Conservation (phyloP, 495 filamentous ascomycete species). For the Amphirosellinia nigrospora region DNA sequence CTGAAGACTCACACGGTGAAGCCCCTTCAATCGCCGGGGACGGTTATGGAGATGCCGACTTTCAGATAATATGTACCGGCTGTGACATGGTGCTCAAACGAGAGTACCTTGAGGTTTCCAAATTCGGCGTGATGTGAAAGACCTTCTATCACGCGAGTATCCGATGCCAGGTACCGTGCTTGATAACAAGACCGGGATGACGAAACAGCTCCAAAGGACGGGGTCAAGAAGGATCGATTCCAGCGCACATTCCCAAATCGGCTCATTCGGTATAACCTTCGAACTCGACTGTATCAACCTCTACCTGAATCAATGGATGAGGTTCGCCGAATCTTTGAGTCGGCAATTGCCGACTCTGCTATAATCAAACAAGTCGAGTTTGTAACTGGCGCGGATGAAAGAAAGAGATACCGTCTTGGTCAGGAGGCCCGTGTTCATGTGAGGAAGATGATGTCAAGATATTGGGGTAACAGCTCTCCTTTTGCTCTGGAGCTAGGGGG, state of each 20-base stretch:
- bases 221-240: constrained; percentile 22
- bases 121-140: constrained; percentile 62
- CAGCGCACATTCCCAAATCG: constrained; percentile 66
- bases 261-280: constrained; percentile 54
- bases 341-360: constrained; percentile 37
- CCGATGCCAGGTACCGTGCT: constrained; percentile 74
- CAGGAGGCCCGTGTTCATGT: constrained; percentile 55
- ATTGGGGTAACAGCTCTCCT: constrained; percentile 75
- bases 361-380: constrained; percentile 41
- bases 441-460: constrained; percentile 77
- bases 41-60: constrained; percentile 73
- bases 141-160: constrained; percentile 45
- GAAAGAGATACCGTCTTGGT: constrained; percentile 29
- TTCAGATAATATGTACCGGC: constrained; percentile 47
- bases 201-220: constrained; percentile 25
- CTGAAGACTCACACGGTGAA: constrained; percentile 32
- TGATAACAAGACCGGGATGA: constrained; percentile 43
- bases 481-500: constrained; percentile 79
- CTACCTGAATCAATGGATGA: constrained; percentile 48
- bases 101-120: constrained; percentile 59
- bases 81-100: constrained; percentile 61
- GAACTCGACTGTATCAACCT: constrained; percentile 43
- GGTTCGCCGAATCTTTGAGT: constrained; percentile 52
- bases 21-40: constrained; percentile 42
- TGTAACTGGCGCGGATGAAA: not conserved